Evolutionary conservation across 805 yeast genomes (phyloP).

Genomic region (Starmerella bombicola): DNA sequence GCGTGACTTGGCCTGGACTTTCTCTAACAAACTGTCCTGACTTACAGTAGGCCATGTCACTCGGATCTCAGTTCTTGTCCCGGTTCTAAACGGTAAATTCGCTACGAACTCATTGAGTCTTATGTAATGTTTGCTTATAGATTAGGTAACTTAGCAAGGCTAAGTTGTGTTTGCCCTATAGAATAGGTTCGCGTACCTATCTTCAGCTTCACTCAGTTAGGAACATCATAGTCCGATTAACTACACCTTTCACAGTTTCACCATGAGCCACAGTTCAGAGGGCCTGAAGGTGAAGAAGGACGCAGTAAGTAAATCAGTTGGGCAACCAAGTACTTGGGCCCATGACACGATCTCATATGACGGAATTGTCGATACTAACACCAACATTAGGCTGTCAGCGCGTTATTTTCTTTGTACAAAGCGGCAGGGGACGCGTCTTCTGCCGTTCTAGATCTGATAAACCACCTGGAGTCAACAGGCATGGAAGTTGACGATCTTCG

Average conservation of each 20-base stretch:
- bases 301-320: slow-evolving; percentile 26
- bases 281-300: slow-evolving; percentile 27
- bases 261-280: slow-evolving; percentile 9
- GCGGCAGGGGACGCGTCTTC: slow-evolving; percentile 79
- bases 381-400: slow-evolving; percentile 46
- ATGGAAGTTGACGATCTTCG: slow-evolving; percentile 33
- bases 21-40: no score
- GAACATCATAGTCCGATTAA: no score
- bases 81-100: no score
- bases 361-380: slow-evolving; percentile 8
- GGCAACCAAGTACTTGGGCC: no score
- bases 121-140: neutral
- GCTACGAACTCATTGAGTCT: no score
- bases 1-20: no score
- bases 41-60: no score
- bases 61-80: no score
- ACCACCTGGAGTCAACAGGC: slow-evolving; percentile 37
- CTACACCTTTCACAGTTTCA: no score
- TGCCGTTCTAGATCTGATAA: slow-evolving; percentile 67
- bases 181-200: no score
- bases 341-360: neutral
- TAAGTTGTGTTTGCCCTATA: no score
- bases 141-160: neutral
- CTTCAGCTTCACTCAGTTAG: no score
- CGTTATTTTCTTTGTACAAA: slow-evolving; percentile 68